These are phyloP conservation scores for Adansonia digitata DNA, from an alignment of 345 rosid species.

Conservation along the genomic window DNA sequence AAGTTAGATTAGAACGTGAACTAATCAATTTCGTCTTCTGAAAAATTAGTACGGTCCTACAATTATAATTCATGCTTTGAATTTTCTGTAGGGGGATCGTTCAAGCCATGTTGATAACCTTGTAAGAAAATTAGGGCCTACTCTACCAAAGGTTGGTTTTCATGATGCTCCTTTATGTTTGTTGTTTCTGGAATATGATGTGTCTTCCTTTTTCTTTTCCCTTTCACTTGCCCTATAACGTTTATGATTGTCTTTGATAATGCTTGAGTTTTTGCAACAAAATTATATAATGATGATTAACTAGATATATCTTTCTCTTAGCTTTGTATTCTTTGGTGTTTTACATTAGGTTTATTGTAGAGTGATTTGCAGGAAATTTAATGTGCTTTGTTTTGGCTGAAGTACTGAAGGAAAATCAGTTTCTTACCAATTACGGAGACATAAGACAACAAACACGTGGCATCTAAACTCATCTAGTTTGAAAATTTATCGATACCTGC, in stretches of 20 bases:
- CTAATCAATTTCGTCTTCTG: neutral
- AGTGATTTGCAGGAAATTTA: neutral
- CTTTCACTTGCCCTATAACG: neutral
- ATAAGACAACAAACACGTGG: neutral
- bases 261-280: neutral
- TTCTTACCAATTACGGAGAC: neutral
- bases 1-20: neutral
- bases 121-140: conserved; percentile 40
- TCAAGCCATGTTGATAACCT: conserved; percentile 42
- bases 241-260: neutral
- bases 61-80: neutral
- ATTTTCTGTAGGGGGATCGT: conserved; percentile 38
- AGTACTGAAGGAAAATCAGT: neutral
- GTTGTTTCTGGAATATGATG: neutral
- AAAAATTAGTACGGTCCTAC: neutral
- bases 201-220: neutral
- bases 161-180: neutral
- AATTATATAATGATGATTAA: neutral
- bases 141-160: conserved; percentile 49
- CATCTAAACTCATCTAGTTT: neutral
- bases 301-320: neutral
- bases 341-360: neutral
- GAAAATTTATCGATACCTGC: neutral
- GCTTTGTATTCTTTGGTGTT: neutral
- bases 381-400: neutral